Percentiles rank a stretch among this genome's conserved stretches.
Evolutionary conservation across 148 eudicot genomes (phyloP).

Genomic region (Persicaria maculosa): DNA sequence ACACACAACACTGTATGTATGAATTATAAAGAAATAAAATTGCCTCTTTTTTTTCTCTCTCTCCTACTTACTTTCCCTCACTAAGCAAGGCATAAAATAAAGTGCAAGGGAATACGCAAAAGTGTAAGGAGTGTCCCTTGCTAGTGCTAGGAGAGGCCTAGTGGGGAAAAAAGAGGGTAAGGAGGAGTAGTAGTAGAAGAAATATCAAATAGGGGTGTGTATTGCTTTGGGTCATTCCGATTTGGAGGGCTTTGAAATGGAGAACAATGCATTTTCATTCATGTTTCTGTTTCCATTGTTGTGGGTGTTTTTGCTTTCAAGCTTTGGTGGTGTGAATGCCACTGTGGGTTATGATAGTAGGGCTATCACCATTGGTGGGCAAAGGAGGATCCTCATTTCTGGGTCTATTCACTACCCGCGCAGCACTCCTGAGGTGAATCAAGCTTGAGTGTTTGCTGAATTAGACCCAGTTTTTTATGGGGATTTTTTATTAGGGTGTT

Average conservation of each 20-base stretch:
- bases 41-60: not conserved
- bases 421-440: constrained; percentile 80
- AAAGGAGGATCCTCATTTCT: constrained; percentile 76
- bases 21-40: not conserved
- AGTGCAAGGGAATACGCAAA: constrained; percentile 13
- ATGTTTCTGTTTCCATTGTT: constrained; percentile 16
- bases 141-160: not conserved
- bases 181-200: not conserved
- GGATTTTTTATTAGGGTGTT: not conserved
- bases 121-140: not conserved
- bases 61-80: constrained; percentile 2
- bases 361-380: constrained; percentile 72
- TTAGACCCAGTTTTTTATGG: not conserved
- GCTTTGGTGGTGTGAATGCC: constrained; percentile 26
- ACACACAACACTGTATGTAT: not conserved
- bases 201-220: not conserved
- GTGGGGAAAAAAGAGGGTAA: not conserved
- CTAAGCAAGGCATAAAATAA: constrained; percentile 12
- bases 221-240: not conserved
- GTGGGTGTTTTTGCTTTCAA: constrained; percentile 27
- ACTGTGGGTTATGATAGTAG: constrained; percentile 60
- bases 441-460: not conserved
- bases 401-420: constrained; percentile 97
- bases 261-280: constrained; percentile 3
- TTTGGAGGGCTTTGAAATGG: not conserved